Evolutionary conservation across 1,284 basidiomycete species (phyloP), one percentile per base, ranked within the genome.

Genomic region (Leccinum fallax): DNA sequence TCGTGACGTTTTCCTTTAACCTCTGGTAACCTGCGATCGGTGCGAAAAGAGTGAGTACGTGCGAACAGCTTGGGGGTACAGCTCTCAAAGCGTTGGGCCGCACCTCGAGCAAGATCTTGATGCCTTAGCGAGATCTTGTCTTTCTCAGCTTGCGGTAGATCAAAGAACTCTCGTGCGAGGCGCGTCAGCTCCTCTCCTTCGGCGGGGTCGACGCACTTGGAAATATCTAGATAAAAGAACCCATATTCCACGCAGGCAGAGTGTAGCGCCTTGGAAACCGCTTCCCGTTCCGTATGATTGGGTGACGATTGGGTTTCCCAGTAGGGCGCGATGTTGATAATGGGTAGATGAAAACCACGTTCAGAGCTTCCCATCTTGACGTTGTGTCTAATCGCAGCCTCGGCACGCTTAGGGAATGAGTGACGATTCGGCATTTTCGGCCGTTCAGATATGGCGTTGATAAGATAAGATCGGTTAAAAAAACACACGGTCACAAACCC

Each of bases 221-320:
- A 83, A 49, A 94, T 81, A 61, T 90, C 83, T 55, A 95, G 80
- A 73, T 95, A 96, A 77, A 95, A 94, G 81, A 95, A 95, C 0
- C 93, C 94, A 61, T 86, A 92, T 61, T 90, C 79, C 19, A 88
- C 70, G 70, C 92, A 94, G 13, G 92, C 93, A 1, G 77, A 71
- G 71, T 95, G 92, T 10, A 95, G 76, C 0, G 85, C 83, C 19
- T 80, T 78, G 5, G 90, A 85, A 0, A 83, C 81, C 2, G 80
- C 77, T 30, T 68, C 55, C 19, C 73, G 72, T 64, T 64, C 66
- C 10, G 55, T 1, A 1, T 0, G 21, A 56, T 43, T 61, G 16
- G 53, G 21, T 1, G 16, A 24, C 5, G 53, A 54, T 48, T 73
- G 66, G 10, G 66, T 64, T 38, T 76, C 70, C 51, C 86, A 75